Conservation (phyloP, 75 land plant species). For the Ceratopteris richardii region DNA sequence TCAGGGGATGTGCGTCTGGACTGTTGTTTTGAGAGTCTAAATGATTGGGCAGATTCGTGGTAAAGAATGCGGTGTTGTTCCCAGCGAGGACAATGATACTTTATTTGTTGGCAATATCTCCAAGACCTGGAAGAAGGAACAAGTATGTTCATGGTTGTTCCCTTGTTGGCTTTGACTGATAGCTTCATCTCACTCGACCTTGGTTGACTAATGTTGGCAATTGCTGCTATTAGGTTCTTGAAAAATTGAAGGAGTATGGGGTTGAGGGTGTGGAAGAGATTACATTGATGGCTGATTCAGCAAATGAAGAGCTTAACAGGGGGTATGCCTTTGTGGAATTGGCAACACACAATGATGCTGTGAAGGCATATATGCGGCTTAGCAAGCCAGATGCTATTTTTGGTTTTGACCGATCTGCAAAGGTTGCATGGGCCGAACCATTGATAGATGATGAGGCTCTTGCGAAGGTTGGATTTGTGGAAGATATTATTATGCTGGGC, state of each 20-base stretch:
- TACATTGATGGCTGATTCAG: conserved; percentile 62
- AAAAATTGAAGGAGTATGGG: conserved; percentile 61
- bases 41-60: conserved; percentile 48
- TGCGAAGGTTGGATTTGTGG: conserved; percentile 51
- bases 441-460: conserved; percentile 74
- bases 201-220: background rate
- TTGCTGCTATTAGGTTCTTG: conserved; percentile 31
- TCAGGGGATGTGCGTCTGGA: background rate
- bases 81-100: conserved; percentile 88
- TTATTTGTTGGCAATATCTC: conserved; percentile 80
- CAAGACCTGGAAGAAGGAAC: conserved; percentile 87
- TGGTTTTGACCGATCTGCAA: conserved; percentile 73
- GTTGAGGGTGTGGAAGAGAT: conserved; percentile 60
- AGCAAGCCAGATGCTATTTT: conserved; percentile 69
- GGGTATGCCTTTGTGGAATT: conserved; percentile 89
- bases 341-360: conserved; percentile 61
- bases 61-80: conserved; percentile 68
- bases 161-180: conserved; percentile 1
- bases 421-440: conserved; percentile 87
- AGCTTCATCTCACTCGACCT: too few species aligned
- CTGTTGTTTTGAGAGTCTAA: conserved; percentile 1
- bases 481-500: too few species aligned
- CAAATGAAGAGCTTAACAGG: conserved; percentile 56
- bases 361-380: conserved; percentile 69
- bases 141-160: conserved; percentile 35